Evolutionary conservation across 495 filamentous ascomycete genomes (phyloP), one percentile per base, ranked within the genome.

Genomic region (Aspergillus egyptiacus): DNA sequence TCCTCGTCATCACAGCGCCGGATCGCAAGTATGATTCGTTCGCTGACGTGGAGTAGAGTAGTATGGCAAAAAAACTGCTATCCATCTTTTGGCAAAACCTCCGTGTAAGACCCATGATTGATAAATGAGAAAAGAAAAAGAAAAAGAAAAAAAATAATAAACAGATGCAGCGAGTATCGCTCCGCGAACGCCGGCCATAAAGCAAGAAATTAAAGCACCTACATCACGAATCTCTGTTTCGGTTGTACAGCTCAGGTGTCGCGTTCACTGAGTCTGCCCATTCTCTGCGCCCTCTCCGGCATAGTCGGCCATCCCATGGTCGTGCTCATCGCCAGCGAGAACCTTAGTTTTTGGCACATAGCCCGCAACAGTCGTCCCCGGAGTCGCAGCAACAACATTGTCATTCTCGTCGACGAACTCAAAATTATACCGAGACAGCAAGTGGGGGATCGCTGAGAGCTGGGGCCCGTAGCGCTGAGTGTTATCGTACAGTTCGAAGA

Each of bases 401-500:
- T 90, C 91, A 41, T 86, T 77, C 72, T 98, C 93, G 62, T 98
- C 88, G n/a, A 96, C 86, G 61, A 95, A 96, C 61, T 98, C 94
- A 61, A 97, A 98, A 67, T 95, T 93, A 63, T 96, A 97, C 38
- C 91, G 75, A 48, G 88, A 94, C 11, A 98, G 79, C 1, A 96
- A 70, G 60, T 97, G 94, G 6, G 93, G 93, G 36, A 98, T 96
- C 2, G 93, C 91, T 0, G 89, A 94, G 3, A 98, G 81, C 65
- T 98, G 93, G 4, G 93, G 93, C 0, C 93, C 93, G 61, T 98
- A 98, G 50, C 93, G 74, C 2, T 83, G 85, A 1, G 88, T 95
- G 69, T 98, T 98, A 61, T 97, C 93, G 71, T 96, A 98, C 15
- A 98, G 78, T 69, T 98, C 93, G 67, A 96, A 98, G 0, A 98